These are phyloP conservation scores for Tetragonia tetragonoides DNA, from an alignment of 148 eudicot genomes.

Conservation along the genomic window DNA sequence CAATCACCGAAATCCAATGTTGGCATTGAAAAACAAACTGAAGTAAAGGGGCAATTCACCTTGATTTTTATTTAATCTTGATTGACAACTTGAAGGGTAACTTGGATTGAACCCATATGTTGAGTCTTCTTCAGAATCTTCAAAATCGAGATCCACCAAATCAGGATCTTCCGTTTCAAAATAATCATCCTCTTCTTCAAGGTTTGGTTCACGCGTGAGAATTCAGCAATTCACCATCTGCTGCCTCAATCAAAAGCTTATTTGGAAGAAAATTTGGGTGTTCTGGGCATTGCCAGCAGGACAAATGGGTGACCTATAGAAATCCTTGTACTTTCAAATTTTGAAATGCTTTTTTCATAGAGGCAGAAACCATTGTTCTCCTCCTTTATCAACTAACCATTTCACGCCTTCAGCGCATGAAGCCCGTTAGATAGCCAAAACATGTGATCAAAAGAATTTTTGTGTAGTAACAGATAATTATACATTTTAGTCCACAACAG, in stretches of 20 bases:
- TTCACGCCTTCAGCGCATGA: no score
- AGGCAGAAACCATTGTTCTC: no score
- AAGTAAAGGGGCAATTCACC: not conserved
- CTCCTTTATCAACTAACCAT: no score
- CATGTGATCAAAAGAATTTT: no score
- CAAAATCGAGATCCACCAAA: slow-evolving; percentile 34
- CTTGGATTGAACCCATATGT: slow-evolving; percentile 31
- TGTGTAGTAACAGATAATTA: no score
- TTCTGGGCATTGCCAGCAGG: not conserved
- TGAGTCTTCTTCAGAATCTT: slow-evolving; percentile 59
- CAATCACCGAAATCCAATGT: not conserved
- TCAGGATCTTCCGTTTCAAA: slow-evolving; percentile 28
- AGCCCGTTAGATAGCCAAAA: no score
- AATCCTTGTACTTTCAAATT: not conserved
- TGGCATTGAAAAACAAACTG: not conserved
- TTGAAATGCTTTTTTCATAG: not conserved
- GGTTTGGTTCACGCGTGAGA: not conserved
- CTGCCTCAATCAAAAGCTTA: not conserved
- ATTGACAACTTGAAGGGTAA: slow-evolving; percentile 17
- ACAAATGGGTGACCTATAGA: slow-evolving; percentile 14
- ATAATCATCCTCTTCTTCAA: not conserved
- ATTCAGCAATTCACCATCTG: slow-evolving; percentile 10
- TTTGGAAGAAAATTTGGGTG: not conserved
- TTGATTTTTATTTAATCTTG: not conserved
- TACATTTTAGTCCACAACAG: no score